Conservation (phyloP, 1,139 yeast species). For the Blastobotrys buckinghamii region DNA sequence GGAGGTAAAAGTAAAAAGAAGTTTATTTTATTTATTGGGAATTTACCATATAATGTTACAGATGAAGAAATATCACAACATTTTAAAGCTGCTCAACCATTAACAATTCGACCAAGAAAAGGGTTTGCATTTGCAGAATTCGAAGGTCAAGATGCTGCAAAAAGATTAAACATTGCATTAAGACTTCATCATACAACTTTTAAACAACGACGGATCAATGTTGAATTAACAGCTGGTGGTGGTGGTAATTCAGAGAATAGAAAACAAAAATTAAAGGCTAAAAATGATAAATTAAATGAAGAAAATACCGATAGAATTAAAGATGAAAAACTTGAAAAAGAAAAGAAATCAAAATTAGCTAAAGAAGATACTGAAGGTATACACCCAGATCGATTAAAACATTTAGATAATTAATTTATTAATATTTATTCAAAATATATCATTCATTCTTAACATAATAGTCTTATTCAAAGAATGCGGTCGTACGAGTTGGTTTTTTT, state of each 20-base stretch:
- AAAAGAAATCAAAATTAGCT: conserved; percentile 17
- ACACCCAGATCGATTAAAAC: conserved; percentile 24
- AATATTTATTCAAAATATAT: not conserved
- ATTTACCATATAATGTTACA: conserved; percentile 68
- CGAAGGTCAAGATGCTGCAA: conserved; percentile 59
- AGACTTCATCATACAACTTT: conserved; percentile 71
- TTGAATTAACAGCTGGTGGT: conserved; percentile 95
- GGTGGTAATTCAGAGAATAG: conserved; percentile 85
- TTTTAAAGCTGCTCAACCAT: conserved; percentile 76
- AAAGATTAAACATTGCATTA: conserved; percentile 66
- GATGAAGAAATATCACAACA: conserved; percentile 63
- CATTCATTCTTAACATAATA: too few species aligned
- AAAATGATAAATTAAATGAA: conserved; percentile 65
- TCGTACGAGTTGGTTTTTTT: too few species aligned
- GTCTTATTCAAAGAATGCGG: too few species aligned
- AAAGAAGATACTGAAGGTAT: conserved; percentile 15
- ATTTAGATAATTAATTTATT: conserved; percentile 4
- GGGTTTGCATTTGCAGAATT: conserved; percentile 95
- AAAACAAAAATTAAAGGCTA: conserved; percentile 62
- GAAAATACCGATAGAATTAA: conserved; percentile 48
- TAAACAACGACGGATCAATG: conserved; percentile 74
- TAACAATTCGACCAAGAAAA: conserved; percentile 65
- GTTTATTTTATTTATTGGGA: conserved; percentile 86
- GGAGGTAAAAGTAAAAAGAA: conserved; percentile 16
- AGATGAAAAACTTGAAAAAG: conserved; percentile 26